phyloP scores from a whole-genome alignment of 2,329 filamentous ascomycete genomes.

The Cordyceps pruinosa region DNA sequence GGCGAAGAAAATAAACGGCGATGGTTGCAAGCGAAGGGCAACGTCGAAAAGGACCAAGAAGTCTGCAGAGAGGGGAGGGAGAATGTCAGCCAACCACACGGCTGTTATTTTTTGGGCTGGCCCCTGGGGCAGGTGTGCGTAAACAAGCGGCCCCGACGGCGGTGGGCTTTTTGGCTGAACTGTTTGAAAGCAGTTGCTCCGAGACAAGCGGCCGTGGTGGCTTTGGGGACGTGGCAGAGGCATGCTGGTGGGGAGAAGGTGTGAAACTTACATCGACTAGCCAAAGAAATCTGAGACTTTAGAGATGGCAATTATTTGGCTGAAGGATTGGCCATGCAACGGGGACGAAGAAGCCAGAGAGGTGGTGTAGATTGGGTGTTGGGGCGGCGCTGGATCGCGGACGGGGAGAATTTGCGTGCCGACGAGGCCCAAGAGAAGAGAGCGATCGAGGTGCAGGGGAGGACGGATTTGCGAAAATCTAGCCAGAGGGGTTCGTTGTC shows the following conservation, averaged over 20 bases:
- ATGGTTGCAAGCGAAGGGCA: background rate
- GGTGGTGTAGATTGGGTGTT: background rate
- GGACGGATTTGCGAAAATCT: background rate
- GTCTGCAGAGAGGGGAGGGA: background rate
- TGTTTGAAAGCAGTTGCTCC: background rate
- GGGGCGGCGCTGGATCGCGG: background rate
- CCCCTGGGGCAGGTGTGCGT: background rate
- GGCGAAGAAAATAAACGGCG: background rate
- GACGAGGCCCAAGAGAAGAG: background rate
- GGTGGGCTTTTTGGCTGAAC: background rate
- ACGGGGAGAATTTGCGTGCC: background rate
- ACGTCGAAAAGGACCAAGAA: background rate
- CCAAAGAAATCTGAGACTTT: constrained; percentile 4
- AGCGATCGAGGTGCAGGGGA: background rate
- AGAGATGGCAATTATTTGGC: background rate
- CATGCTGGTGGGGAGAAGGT: constrained; percentile 4
- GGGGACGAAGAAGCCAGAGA: background rate
- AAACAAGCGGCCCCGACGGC: background rate
- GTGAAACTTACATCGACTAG: constrained; percentile 11
- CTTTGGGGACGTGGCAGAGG: constrained; percentile 1
- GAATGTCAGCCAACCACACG: background rate
- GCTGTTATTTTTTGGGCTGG: background rate
- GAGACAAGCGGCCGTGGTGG: constrained; percentile 10
- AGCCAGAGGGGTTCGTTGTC: background rate
- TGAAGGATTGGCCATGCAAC: background rate